Evolutionary conservation across 345 rosid genomes (phyloP).

Genomic region (Erodium maritimum): DNA sequence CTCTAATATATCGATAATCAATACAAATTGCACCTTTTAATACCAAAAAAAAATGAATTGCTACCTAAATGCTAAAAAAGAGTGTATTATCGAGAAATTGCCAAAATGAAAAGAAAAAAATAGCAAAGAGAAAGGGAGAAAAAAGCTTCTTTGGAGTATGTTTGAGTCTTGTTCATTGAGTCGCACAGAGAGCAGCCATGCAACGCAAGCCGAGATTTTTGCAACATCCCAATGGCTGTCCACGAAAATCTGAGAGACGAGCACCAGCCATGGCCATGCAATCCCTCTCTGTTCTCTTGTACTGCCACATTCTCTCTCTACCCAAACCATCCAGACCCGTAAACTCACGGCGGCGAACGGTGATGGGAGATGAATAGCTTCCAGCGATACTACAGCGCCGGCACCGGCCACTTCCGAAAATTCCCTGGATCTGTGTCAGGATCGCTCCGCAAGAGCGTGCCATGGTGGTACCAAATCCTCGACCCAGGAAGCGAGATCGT

Average conservation of each 20-base stretch:
- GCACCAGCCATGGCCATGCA: not conserved
- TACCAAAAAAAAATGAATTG: no score
- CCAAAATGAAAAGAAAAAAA: no score
- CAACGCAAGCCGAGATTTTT: not conserved
- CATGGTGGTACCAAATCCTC: conserved; percentile 44
- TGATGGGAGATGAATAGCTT: conserved; percentile 26
- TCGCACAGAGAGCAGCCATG: not conserved
- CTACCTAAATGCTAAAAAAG: no score
- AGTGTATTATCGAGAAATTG: no score
- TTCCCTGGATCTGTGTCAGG: no score
- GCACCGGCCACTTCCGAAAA: conserved; percentile 26
- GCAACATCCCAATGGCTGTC: not conserved
- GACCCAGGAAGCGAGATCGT: conserved; percentile 60
- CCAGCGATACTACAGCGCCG: conserved; percentile 16
- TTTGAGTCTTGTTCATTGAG: not conserved
- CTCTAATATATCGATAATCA: no score
- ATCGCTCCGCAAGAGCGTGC: conserved; percentile 31
- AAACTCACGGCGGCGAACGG: not conserved
- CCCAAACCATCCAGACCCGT: not conserved
- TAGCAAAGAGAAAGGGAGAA: no score
- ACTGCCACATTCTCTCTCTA: not conserved
- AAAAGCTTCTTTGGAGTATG: no score
- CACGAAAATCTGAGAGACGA: not conserved
- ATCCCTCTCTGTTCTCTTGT: not conserved
- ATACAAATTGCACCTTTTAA: no score